phyloP scores from a whole-genome alignment of 345 rosid genomes.

The Linum usitatissimum region DNA sequence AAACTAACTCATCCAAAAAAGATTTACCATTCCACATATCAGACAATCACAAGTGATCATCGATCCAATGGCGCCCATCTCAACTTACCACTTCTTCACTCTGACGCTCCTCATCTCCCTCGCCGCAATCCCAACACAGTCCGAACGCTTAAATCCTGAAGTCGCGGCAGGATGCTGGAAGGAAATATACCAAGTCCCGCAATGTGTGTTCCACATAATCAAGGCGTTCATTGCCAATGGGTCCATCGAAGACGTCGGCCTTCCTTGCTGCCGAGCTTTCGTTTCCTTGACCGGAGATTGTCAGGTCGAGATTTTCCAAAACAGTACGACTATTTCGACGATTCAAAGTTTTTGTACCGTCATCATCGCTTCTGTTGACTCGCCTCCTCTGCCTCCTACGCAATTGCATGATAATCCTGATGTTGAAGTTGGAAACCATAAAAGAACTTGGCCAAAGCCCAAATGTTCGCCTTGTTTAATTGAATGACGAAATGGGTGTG shows the following conservation, averaged over 20 bases:
- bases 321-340: neutral
- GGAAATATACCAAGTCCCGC: neutral
- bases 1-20: too few species aligned
- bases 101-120: neutral
- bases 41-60: too few species aligned
- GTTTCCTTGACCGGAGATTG: neutral
- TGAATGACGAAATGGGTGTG: too few species aligned
- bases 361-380: neutral
- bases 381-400: too few species aligned
- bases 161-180: neutral
- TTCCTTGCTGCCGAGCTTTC: neutral
- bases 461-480: too few species aligned
- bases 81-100: neutral
- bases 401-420: too few species aligned
- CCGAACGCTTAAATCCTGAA: neutral
- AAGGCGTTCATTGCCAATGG: neutral
- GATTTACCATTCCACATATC: too few species aligned
- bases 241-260: neutral
- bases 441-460: too few species aligned
- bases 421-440: too few species aligned
- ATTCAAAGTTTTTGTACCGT: neutral
- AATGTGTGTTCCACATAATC: neutral
- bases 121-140: neutral
- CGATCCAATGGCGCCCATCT: too few species aligned
- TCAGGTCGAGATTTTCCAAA: neutral